Percentiles rank a stretch among this genome's conserved stretches.
Evolutionary conservation across 106 monocot genomes (phyloP).

Genomic region (Amphibolis antarctica): DNA sequence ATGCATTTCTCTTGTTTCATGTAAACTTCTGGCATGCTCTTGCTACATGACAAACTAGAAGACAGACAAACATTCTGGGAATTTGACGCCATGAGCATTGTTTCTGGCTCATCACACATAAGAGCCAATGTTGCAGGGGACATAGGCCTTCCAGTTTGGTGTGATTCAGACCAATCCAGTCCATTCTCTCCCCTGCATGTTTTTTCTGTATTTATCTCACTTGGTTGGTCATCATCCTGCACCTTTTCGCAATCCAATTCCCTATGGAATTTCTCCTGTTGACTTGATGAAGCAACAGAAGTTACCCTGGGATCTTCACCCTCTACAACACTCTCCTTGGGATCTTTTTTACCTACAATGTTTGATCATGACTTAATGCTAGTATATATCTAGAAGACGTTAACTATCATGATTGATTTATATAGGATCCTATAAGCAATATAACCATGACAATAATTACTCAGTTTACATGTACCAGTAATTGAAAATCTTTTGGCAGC

Average conservation of each 20-base stretch:
- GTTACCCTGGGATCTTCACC: constrained; percentile 34
- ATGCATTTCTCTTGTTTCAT: constrained; percentile 81
- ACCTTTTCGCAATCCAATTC: constrained; percentile 1
- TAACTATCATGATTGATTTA: too few species aligned
- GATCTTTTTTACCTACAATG: constrained; percentile 29
- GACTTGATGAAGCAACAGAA: background rate
- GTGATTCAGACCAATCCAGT: constrained; percentile 30
- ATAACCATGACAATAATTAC: background rate
- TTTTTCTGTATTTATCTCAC: background rate
- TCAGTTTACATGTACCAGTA: constrained; percentile 14
- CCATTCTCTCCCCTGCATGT: constrained; percentile 14
- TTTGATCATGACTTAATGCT: too few species aligned
- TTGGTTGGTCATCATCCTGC: background rate
- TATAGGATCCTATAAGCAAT: too few species aligned
- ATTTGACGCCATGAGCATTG: constrained; percentile 41
- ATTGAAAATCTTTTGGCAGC: constrained; percentile 41
- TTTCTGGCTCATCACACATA: constrained; percentile 89
- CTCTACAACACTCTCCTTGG: constrained; percentile 25
- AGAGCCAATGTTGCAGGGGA: constrained; percentile 86
- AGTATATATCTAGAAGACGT: too few species aligned
- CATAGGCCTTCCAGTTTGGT: constrained; percentile 56
- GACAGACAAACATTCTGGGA: constrained; percentile 21
- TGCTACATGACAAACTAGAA: constrained; percentile 18
- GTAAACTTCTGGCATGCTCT: constrained; percentile 44
- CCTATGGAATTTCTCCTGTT: background rate